Evolutionary conservation across 2,329 filamentous ascomycete genomes (phyloP), one percentile per base, ranked within the genome.

Genomic region (Aurifilum marmelostoma): DNA sequence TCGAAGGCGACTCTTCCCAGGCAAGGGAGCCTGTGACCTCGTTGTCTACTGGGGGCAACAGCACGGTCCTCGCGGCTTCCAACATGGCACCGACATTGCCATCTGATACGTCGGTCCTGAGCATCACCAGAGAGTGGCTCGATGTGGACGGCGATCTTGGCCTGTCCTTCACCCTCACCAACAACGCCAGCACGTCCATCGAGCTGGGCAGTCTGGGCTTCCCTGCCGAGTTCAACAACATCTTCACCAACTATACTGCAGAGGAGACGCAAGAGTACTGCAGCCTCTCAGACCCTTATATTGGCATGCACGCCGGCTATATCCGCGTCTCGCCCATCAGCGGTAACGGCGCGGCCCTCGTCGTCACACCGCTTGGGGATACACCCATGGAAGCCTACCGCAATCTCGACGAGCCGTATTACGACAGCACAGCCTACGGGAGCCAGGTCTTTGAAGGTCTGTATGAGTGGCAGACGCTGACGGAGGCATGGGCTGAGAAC

Each of bases 141-240:
- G 77, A 83, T 2, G 74, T 83, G 0, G 76, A 80, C 0, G 82
- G 81, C 1, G 85, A 88, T 69, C 74, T 89, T 2, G 83, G 80
- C 7, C 76, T 89, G 3, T 79, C 79, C 21, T 84, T 88, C 74
- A 86, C 81, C 2, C 72, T 88, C 27, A 79, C 77, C 12, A 89
- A 88, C 69, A 76, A 75, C 0, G 82, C 75, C 0, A 72, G 73
- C 0, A 71, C 74, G 0, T 69, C 77, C 0, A 67, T 89, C 2
- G 87, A 89, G 69, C 76, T 89, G 6, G 87, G 87, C 1, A 83
- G 83, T 62, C 78, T 89, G 1, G 87, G 87, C 0, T 83, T 89
- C 64, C 87, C 87, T 0, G 81, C 86, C 27, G 85, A 88, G 74
- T 87, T 89, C 78, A 89, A 89, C 77, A 89, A 84, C 75, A 88